phyloP scores from a whole-genome alignment of 169 alveolate species.

The Cryptosporidium sp. region DNA sequence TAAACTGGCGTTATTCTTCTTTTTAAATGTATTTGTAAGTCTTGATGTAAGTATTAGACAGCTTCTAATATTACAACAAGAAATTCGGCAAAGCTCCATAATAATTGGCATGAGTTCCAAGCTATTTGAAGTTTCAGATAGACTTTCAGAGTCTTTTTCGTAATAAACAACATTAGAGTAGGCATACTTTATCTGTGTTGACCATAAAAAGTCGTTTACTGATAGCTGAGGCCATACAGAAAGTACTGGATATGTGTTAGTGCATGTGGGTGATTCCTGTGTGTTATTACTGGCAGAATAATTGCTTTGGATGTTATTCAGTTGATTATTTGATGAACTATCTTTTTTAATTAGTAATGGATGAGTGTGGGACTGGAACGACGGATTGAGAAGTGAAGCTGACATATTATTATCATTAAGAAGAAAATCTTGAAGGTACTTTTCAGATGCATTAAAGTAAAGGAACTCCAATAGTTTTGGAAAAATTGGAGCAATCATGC shows the following conservation, averaged over 20 bases:
- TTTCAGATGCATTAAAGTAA: conserved; percentile 70
- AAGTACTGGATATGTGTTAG: conserved; percentile 23
- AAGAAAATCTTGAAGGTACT: conserved; percentile 46
- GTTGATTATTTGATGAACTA: neutral
- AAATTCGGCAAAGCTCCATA: conserved; percentile 55
- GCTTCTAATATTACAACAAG: conserved; percentile 61
- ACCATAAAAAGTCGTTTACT: conserved; percentile 67
- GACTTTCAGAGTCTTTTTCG: neutral
- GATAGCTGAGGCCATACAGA: conserved; percentile 69
- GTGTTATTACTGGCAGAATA: neutral
- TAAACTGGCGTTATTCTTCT: conserved; percentile 9
- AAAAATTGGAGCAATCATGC: neutral
- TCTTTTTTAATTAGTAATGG: conserved; percentile 18
- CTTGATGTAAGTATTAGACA: conserved; percentile 39
- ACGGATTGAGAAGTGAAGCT: conserved; percentile 28
- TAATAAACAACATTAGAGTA: conserved; percentile 39
- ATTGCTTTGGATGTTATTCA: neutral
- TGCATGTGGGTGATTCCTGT: neutral
- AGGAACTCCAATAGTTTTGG: conserved; percentile 44
- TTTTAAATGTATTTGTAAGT: conserved; percentile 39
- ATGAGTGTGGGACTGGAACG: conserved; percentile 64
- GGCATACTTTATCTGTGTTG: conserved; percentile 55
- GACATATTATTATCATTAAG: conserved; percentile 57
- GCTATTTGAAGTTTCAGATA: neutral
- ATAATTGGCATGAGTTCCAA: conserved; percentile 19